Percentiles rank a stretch among this genome's conserved stretches.
Evolutionary conservation across 2,329 filamentous ascomycete species (phyloP).

Genomic region (Alternaria sp.): DNA sequence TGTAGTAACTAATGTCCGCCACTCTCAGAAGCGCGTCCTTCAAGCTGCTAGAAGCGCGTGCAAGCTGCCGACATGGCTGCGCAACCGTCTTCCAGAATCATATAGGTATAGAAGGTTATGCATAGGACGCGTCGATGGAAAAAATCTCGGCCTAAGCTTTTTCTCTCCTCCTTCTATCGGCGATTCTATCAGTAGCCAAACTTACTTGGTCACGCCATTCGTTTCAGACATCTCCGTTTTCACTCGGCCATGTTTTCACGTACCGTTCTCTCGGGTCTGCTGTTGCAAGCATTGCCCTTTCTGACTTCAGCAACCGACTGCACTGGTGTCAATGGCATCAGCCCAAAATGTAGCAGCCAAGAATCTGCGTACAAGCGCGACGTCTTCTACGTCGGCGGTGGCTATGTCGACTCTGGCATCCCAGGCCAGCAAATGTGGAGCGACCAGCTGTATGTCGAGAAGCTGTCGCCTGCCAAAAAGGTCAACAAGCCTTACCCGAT

Average conservation of each 20-base stretch:
- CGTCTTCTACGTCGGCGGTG: constrained; percentile 37
- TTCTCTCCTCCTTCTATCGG: not conserved
- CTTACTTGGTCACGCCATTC: not conserved
- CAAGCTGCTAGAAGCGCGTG: not conserved
- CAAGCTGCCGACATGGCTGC: not conserved
- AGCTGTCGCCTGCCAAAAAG: constrained; percentile 24
- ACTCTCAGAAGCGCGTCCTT: not conserved
- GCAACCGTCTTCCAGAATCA: not conserved
- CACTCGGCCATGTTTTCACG: not conserved
- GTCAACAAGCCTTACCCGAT: constrained; percentile 28
- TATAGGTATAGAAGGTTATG: constrained; percentile 4
- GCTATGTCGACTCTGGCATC: constrained; percentile 32
- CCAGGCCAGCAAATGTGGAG: constrained; percentile 27
- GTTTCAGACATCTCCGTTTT: not conserved
- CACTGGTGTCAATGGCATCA: constrained; percentile 25
- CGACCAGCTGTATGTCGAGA: constrained; percentile 33
- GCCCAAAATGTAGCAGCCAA: constrained; percentile 27
- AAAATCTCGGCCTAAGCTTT: not conserved
- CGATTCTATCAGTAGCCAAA: not conserved
- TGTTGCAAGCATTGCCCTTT: constrained; percentile 1
- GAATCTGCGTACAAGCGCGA: constrained; percentile 33
- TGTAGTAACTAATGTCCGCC: constrained; percentile 1
- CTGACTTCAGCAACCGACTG: constrained; percentile 15
- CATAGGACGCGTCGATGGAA: not conserved
- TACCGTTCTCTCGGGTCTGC: constrained; percentile 1